Evolutionary conservation across 805 yeast genomes (phyloP).

Genomic region (Saturnispora besseyi): DNA sequence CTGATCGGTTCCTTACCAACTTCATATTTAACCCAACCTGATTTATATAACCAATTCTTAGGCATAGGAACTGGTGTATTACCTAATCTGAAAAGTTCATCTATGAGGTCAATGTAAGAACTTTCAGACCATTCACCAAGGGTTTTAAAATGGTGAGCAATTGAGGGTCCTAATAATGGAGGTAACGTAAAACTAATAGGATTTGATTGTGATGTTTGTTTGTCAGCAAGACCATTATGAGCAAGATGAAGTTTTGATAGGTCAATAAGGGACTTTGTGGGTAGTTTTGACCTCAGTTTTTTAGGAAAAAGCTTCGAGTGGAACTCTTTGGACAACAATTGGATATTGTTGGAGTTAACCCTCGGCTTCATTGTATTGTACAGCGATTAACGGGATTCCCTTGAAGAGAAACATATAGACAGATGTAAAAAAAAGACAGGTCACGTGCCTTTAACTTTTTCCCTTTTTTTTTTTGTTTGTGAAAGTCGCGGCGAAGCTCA

Average conservation of each 20-base stretch:
- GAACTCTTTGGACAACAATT: constrained; percentile 52
- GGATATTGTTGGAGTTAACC: constrained; percentile 71
- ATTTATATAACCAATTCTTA: constrained; percentile 40
- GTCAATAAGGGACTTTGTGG: constrained; percentile 28
- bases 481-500: neutral
- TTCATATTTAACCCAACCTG: constrained; percentile 81
- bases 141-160: constrained; percentile 80
- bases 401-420: neutral
- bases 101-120: constrained; percentile 49
- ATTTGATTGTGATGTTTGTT: constrained; percentile 50
- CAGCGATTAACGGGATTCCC: neutral
- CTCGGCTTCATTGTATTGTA: neutral
- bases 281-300: constrained; percentile 20
- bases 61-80: constrained; percentile 34
- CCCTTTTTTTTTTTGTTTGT: too few species aligned
- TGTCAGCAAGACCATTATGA: constrained; percentile 63
- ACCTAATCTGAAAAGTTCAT: constrained; percentile 33
- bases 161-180: constrained; percentile 52
- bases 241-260: constrained; percentile 44
- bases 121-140: constrained; percentile 52
- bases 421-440: neutral
- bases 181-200: constrained; percentile 65
- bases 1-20: constrained; percentile 41
- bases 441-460: neutral
- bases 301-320: constrained; percentile 44